These are phyloP conservation scores for Kuraishia hungarica DNA, from an alignment of 805 yeast genomes.

Conservation along the genomic window DNA sequence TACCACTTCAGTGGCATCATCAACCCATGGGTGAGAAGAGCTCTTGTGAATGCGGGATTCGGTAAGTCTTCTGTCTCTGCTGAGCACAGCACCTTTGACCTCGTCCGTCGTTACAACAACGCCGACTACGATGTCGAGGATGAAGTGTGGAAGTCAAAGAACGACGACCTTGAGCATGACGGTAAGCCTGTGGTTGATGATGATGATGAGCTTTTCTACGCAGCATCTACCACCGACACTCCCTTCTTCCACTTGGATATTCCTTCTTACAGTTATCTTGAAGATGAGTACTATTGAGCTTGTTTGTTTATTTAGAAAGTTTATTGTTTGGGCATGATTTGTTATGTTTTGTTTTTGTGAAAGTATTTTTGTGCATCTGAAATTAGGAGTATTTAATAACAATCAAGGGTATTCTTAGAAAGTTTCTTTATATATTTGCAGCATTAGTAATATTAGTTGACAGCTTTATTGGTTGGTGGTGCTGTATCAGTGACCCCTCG, in stretches of 20 bases:
- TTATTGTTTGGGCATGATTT: background rate
- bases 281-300: background rate
- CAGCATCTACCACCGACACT: constrained; percentile 56
- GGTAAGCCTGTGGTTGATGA: background rate
- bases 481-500: background rate
- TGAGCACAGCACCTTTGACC: constrained; percentile 4
- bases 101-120: constrained; percentile 1
- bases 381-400: background rate
- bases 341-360: background rate
- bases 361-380: background rate
- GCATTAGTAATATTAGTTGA: background rate
- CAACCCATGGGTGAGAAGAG: constrained; percentile 81
- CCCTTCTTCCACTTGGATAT: constrained; percentile 77
- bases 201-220: constrained; percentile 13
- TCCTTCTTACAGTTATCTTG: constrained; percentile 38
- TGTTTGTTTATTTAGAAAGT: background rate
- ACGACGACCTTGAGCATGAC: background rate
- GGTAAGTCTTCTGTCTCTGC: constrained; percentile 29
- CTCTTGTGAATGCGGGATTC: constrained; percentile 67
- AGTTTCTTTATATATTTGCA: background rate
- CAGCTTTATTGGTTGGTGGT: background rate
- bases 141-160: background rate
- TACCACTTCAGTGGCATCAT: constrained; percentile 82
- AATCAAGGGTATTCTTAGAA: background rate
- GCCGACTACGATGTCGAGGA: background rate